Conservation (phyloP, 495 filamentous ascomycete genomes). For the Xylaria sp. region DNA sequence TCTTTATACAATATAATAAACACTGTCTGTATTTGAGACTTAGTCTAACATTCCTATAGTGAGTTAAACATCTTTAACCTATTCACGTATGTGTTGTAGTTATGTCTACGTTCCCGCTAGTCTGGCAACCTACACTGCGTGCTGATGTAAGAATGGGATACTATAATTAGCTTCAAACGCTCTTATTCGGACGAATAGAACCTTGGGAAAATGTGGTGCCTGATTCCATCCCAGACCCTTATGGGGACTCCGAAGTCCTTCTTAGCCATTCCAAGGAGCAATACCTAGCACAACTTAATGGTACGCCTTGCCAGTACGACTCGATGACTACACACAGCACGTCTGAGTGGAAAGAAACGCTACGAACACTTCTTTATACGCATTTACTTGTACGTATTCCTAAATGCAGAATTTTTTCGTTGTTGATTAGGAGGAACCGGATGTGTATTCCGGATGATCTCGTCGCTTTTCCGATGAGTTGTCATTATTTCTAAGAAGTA, state of each 20-base stretch:
- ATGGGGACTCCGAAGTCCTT: background rate
- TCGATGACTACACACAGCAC: background rate
- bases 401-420: background rate
- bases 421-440: background rate
- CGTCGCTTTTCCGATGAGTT: background rate
- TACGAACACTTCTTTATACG: background rate
- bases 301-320: conserved; percentile 6
- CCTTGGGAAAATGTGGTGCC: background rate
- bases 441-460: background rate
- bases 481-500: background rate
- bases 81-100: background rate
- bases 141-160: background rate
- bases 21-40: background rate
- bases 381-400: conserved; percentile 5
- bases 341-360: background rate
- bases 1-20: background rate
- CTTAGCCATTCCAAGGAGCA: background rate
- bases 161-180: conserved; percentile 18
- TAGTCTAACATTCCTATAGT: background rate
- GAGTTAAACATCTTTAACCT: background rate
- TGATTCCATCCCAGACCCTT: background rate
- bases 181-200: conserved; percentile 20
- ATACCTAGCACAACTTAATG: background rate
- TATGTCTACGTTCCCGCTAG: no score
- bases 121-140: background rate